Evolutionary conservation across 2,329 filamentous ascomycete genomes (phyloP), one percentile per base, ranked within the genome.

Genomic region (Tolypocladium ophioglossoides): DNA sequence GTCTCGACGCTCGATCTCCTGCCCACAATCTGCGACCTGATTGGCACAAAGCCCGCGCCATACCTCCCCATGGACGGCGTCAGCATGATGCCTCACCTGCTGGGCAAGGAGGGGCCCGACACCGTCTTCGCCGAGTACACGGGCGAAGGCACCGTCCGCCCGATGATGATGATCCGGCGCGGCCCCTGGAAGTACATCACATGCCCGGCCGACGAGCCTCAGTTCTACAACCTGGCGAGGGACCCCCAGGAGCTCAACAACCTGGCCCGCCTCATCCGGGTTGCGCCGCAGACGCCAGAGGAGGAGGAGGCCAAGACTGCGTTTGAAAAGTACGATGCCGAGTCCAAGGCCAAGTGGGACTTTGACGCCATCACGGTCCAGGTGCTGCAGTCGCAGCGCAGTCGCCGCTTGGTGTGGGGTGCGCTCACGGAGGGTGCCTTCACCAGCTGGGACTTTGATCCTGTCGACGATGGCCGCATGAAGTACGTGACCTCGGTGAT

Each of bases 121-220:
- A 94, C 88, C 12, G 91, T 94, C n/a, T 87, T 92, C 63, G 91
- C 90, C 57, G 91, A 96, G 73, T 96, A 96, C 74, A 95, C 92
- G 65, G 91, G 90, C 51, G 91, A 96, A 72, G 91, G 91, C 50
- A 96, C 91, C 1, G 78, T 95, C 54, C 85, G 87, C 5, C 91
- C 91, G 1, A 81, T 95, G 54, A 89, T 95, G 78, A 96, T 96
- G 91, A 96, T 96, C 66, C 85, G 88, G 55, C 85, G 90, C 53
- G 89, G 89, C 10, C 78, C 80, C 49, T 96, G 89, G 89, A 96
- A 96, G 76, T 96, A 91, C 69, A 84, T 94, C 59, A 90, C 82
- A 58, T 96, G 90, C 64, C 84, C 91, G 8, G 85, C 85, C 24
- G 91, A 96, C 66, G 85, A 87, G 35, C 85, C 88, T 34, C 89